Base-by-base conservation (phyloP, 192 early-diverging fungal species). In the Pilaira anomala region DNA sequence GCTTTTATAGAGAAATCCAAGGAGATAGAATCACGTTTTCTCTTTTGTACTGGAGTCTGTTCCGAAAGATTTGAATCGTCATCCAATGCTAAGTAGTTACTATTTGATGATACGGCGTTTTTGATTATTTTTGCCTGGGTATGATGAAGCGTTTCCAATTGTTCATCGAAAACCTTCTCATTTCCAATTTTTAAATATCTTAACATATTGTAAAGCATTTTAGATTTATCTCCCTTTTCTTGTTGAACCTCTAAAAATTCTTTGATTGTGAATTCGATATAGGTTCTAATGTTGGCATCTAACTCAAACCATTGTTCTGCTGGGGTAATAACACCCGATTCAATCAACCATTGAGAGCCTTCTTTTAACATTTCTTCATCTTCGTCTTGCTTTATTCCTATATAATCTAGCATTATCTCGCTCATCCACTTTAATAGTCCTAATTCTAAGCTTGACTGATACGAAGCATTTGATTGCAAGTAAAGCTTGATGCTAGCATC, bases 391-490 rank as follows among this genome's bases (percentile, higher is more conserved):
- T 13, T 29, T 26, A 73, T 39, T 16, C 71, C 71, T 13, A 67
- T 54, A 67, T 58, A 57, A 29, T 63, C 61, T 16, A 54, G 63
- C 0, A 67, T 28, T 5, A 73, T 26, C 6, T 73, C 63, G 42
- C 63, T 64, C 36, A 73, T 49, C 71, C 71, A 73, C n/a, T 62
- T 40, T 2, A 67, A 11, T 3, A 73, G 39, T 22, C 60, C 61
- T 1, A 41, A 9, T 24, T 42, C 19, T 19, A 68, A n/a, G 13
- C 50, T 52, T 1, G 30, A 18, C 5, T 44, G 28, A 30, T 30
- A 42, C 11, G 22, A 24, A 2, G 28, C 30, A 45, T 52, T 21
- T 7, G 54, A 11, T 13, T 46, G 7, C 2, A 25, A 12, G 19
- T 51, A 45, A 36, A 48, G 54, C 21, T 40, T 51, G 18, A 60